Conservation (phyloP, 345 rosid genomes). For the Euphorbia tirucalli region DNA sequence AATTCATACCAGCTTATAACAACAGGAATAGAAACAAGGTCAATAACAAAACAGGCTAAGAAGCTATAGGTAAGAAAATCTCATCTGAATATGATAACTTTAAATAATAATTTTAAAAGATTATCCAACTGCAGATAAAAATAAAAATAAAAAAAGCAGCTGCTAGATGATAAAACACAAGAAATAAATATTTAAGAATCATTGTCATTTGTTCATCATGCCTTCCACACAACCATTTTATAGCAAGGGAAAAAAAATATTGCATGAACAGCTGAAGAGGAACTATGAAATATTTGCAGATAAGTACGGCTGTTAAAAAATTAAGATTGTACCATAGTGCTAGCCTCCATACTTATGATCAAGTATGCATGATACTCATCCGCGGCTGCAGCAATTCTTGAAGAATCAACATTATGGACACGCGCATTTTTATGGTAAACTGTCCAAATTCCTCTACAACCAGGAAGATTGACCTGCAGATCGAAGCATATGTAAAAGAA, state of each 20-base stretch:
- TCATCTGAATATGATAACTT: neutral
- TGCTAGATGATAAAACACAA: neutral
- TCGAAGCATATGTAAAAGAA: neutral
- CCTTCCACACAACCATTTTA: neutral
- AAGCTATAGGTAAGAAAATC: neutral
- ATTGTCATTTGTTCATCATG: neutral
- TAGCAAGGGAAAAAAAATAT: neutral
- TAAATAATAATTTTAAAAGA: neutral
- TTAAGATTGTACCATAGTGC: conserved; percentile 72
- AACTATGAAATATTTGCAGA: conserved; percentile 1
- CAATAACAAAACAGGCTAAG: neutral
- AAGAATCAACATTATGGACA: conserved; percentile 62
- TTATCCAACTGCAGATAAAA: neutral
- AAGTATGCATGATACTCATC: conserved; percentile 98
- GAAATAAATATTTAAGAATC: neutral
- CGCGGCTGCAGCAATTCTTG: conserved; percentile 56
- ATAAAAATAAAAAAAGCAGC: neutral
- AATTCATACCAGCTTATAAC: neutral
- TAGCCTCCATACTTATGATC: conserved; percentile 91
- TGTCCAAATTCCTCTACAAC: conserved; percentile 98
- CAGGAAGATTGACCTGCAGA: conserved; percentile 86
- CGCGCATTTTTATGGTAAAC: conserved; percentile 93
- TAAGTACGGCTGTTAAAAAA: conserved; percentile 9
- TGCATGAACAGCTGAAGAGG: neutral
- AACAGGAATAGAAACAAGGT: neutral